Evolutionary conservation across 768 basidiomycete species (phyloP).

Genomic region (Pleurotus eryngii): DNA sequence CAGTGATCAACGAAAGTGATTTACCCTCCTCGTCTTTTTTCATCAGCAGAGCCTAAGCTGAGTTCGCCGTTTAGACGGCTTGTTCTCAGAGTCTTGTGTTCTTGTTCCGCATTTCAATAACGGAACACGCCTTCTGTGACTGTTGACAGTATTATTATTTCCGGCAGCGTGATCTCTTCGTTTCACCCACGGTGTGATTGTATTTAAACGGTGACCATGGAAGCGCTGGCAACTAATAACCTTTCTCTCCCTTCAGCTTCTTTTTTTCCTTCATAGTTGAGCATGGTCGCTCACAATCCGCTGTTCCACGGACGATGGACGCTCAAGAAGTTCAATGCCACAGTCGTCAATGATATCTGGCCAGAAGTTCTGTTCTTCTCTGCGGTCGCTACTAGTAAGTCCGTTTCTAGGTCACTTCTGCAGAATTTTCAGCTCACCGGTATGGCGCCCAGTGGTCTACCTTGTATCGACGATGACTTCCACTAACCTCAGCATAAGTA

Average conservation of each 20-base stretch:
- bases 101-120: too few relatives aligned
- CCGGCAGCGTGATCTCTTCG: neutral
- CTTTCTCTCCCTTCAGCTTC: neutral
- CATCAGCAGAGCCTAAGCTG: too few relatives aligned
- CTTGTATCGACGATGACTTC: conserved; percentile 48
- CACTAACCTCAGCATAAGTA: conserved; percentile 48
- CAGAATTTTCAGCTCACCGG: neutral
- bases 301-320: conserved; percentile 47
- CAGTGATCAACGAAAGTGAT: too few relatives aligned
- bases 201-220: neutral
- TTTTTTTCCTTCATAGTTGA: neutral
- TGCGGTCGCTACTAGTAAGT: conserved; percentile 51
- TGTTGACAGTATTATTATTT: neutral
- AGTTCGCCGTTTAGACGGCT: too few relatives aligned
- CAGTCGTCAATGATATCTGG: conserved; percentile 67
- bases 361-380: conserved; percentile 62
- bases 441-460: conserved; percentile 48
- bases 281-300: conserved; percentile 43
- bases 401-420: too few relatives aligned
- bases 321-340: conserved; percentile 50
- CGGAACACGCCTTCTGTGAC: too few relatives aligned
- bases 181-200: neutral
- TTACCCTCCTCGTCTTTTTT: too few relatives aligned
- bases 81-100: too few relatives aligned
- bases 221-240: neutral